These are phyloP conservation scores for Beauveria scarabaeidicola DNA, from an alignment of 2,329 filamentous ascomycete genomes.

Conservation along the genomic window DNA sequence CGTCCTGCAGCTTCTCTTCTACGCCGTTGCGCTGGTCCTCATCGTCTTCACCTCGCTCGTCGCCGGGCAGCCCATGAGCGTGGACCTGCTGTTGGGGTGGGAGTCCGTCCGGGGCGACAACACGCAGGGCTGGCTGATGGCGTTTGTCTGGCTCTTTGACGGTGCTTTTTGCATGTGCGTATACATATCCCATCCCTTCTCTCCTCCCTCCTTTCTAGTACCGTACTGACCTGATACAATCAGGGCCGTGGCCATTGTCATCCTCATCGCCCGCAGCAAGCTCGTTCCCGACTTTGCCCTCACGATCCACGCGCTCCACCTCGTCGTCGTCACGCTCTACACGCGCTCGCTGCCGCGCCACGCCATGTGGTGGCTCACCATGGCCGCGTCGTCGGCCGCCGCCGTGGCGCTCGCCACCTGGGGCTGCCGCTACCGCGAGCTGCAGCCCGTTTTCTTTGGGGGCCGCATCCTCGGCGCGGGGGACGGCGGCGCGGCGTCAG, in stretches of 20 bases:
- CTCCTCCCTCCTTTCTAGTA: neutral
- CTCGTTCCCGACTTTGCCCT: slow-evolving; percentile 91
- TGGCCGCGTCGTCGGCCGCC: slow-evolving; percentile 37
- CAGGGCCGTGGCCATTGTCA: slow-evolving; percentile 74
- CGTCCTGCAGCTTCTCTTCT: slow-evolving; percentile 48
- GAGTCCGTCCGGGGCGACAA: slow-evolving; percentile 51
- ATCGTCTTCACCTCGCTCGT: slow-evolving; percentile 52
- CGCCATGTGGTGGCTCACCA: slow-evolving; percentile 75
- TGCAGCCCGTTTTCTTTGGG: slow-evolving; percentile 82
- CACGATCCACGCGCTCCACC: slow-evolving; percentile 77
- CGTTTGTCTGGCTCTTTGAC: slow-evolving; percentile 49
- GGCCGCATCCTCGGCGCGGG: slow-evolving; percentile 28
- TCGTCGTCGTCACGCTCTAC: slow-evolving; percentile 70
- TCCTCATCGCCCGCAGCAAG: slow-evolving; percentile 81
- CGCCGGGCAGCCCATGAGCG: slow-evolving; percentile 44
- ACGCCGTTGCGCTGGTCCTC: slow-evolving; percentile 40
- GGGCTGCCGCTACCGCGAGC: slow-evolving; percentile 84
- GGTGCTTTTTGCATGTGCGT: slow-evolving; percentile 44
- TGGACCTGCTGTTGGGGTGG: slow-evolving; percentile 51
- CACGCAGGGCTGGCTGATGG: slow-evolving; percentile 52
- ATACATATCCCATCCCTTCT: neutral
- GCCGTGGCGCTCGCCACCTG: slow-evolving; percentile 65
- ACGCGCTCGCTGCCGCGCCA: slow-evolving; percentile 67
- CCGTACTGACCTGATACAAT: neutral
- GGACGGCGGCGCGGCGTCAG: slow-evolving; percentile 6